Conservation (phyloP, 1,284 basidiomycete species). For the Moniliophthora roreri region DNA sequence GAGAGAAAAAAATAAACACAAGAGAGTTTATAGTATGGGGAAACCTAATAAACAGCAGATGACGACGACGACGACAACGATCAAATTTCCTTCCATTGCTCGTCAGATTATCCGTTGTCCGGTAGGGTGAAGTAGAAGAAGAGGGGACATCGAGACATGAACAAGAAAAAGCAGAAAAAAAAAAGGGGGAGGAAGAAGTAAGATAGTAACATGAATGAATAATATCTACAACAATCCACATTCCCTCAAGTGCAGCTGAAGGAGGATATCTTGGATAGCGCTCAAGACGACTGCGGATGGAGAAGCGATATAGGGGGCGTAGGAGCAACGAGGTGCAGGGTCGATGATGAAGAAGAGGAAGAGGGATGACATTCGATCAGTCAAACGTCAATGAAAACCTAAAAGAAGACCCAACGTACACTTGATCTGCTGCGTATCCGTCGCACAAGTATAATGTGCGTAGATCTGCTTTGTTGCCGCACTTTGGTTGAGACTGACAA, state of each 20-base stretch:
- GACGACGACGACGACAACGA: no score
- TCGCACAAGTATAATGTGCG: conserved; percentile 88
- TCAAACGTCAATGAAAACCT: not conserved
- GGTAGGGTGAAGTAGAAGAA: no score
- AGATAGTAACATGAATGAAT: no score
- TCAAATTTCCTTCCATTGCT: no score
- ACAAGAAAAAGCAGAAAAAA: no score
- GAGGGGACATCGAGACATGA: no score
- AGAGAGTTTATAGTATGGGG: no score
- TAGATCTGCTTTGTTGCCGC: conserved; percentile 86
- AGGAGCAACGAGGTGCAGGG: not conserved
- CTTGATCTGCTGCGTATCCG: conserved; percentile 87
- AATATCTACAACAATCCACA: conserved; percentile 75
- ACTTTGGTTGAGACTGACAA: conserved; percentile 86
- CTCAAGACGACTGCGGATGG: conserved; percentile 65
- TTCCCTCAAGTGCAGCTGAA: conserved; percentile 83
- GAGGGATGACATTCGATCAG: conserved; percentile 2
- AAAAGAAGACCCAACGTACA: conserved; percentile 47
- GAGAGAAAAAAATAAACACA: no score
- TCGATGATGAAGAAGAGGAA: conserved; percentile 1
- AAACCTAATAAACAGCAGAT: no score
- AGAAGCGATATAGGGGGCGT: conserved; percentile 7
- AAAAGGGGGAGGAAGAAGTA: no score
- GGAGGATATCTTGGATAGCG: conserved; percentile 80
- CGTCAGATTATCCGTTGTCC: no score